These are phyloP conservation scores for Abortiporus biennis DNA, from an alignment of 1,284 basidiomycete species.

Conservation along the genomic window DNA sequence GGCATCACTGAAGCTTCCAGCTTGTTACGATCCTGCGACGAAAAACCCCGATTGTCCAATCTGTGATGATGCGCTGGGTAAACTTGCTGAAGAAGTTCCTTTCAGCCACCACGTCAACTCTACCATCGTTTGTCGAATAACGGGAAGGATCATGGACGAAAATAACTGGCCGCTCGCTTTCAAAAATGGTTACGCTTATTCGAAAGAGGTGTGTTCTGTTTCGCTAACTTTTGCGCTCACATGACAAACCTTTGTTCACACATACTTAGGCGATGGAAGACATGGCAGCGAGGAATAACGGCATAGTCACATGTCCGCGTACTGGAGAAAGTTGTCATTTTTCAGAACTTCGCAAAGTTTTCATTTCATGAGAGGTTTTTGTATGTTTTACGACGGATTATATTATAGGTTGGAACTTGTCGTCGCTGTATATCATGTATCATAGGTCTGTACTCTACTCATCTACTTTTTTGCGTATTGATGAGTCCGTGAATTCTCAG, in stretches of 20 bases:
- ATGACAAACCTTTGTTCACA: not conserved
- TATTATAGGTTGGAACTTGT: conserved; percentile 9
- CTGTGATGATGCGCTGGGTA: conserved; percentile 75
- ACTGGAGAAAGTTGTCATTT: conserved; percentile 66
- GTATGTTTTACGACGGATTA: conserved; percentile 5
- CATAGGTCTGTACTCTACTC: not conserved
- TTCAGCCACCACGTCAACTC: conserved; percentile 93
- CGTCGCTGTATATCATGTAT: not conserved
- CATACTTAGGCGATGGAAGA: conserved; percentile 73
- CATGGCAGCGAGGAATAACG: conserved; percentile 74
- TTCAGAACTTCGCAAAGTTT: conserved; percentile 75
- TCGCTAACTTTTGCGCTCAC: not conserved
- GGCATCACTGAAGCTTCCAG: conserved; percentile 80
- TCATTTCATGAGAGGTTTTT: conserved; percentile 52
- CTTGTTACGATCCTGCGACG: conserved; percentile 55
- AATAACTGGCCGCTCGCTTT: conserved; percentile 91
- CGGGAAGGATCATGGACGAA: conserved; percentile 91
- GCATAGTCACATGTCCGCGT: conserved; percentile 76
- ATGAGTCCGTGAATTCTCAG: too few relatives aligned
- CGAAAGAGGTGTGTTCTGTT: conserved; percentile 62
- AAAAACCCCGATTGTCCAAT: conserved; percentile 90
- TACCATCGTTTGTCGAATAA: conserved; percentile 88
- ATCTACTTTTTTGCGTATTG: too few relatives aligned
- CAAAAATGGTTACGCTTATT: conserved; percentile 85
- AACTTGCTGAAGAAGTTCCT: conserved; percentile 83